phyloP scores from a whole-genome alignment of 768 basidiomycete genomes.

The Gloeostereum incarnatum region DNA sequence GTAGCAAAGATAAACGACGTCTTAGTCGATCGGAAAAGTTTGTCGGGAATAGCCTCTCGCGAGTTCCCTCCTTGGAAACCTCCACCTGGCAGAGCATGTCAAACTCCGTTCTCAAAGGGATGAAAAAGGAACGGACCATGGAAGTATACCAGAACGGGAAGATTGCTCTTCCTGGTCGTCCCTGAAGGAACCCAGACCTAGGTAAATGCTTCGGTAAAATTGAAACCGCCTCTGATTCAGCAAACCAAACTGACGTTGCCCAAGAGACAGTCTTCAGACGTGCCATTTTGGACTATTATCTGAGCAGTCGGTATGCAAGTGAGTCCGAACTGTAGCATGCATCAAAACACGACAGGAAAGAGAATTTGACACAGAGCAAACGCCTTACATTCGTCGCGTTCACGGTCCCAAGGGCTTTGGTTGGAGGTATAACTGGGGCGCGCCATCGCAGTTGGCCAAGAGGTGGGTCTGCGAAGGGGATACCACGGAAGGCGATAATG shows the following conservation, averaged over 20 bases:
- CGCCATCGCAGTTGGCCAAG: slow-evolving; percentile 28
- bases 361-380: neutral
- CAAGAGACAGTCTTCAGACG: slow-evolving; percentile 33
- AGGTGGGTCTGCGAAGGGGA: slow-evolving; percentile 33
- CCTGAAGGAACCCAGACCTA: slow-evolving; percentile 12
- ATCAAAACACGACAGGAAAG: neutral
- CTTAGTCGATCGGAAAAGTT: slow-evolving; percentile 18
- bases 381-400: slow-evolving; percentile 22
- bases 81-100: slow-evolving; percentile 19
- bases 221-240: neutral
- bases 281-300: slow-evolving; percentile 15
- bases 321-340: slow-evolving; percentile 19
- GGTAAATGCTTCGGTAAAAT: neutral
- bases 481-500: slow-evolving; percentile 31
- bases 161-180: slow-evolving; percentile 5
- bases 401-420: slow-evolving; percentile 23
- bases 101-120: neutral
- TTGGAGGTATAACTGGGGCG: slow-evolving; percentile 30
- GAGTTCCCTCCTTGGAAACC: slow-evolving; percentile 29
- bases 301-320: slow-evolving; percentile 24
- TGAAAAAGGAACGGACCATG: slow-evolving; percentile 20
- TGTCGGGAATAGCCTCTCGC: slow-evolving; percentile 19
- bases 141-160: slow-evolving; percentile 29
- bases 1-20: slow-evolving; percentile 33
- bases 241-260: slow-evolving; percentile 22